Base-by-base conservation (phyloP, 176 grass and related monocot genomes). In the Eragrostis nindensis region DNA sequence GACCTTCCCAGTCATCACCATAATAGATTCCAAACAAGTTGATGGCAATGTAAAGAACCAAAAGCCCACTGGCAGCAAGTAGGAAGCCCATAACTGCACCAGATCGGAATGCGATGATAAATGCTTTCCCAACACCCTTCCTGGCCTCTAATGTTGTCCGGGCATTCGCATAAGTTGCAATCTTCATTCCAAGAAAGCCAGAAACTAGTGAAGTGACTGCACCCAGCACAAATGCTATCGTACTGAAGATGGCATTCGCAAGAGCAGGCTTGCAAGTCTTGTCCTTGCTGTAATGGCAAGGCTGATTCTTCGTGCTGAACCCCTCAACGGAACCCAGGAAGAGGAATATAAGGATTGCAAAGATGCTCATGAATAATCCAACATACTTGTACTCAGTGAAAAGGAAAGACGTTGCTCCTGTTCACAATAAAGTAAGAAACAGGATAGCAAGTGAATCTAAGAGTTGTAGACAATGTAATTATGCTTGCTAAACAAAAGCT, bases 11-110 rank as follows among this genome's bases (percentile, higher is more conserved):
- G 49, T 93, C 91, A 84, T 93, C 91, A 0, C 84, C 87, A 69
- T 93, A 93, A 45, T 90, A 93, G 2, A 93, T 47, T 74, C 74
- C 70, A 66, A 93, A 93, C 74, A 93, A 74, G 43, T 93, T 90
- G 59, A 93, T 93, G n/a, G 91, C 71, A 62, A 93, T 70, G 46
- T 90, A 93, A 66, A 93, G 84, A 48, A 93, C 91, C 43, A 93
- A 62, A 53, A 93, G 91, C 24, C 87, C 91, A 0, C 79, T 93
- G 24, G 91, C 84, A 47, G 91, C 87, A 39, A 93, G 84, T 8
- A 93, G 62, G 61, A 93, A 93, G 3, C 91, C 91, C 91, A 93
- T 93, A 29, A 93, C 91, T 16, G 91, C 91, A 83, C 91, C 91
- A 56, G 91, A 93, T 11, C 91, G 79, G 76, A 90, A 93, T 52